These are phyloP conservation scores for Rhodotorula sp. DNA, from an alignment of 1,284 basidiomycete species.

Conservation along the genomic window DNA sequence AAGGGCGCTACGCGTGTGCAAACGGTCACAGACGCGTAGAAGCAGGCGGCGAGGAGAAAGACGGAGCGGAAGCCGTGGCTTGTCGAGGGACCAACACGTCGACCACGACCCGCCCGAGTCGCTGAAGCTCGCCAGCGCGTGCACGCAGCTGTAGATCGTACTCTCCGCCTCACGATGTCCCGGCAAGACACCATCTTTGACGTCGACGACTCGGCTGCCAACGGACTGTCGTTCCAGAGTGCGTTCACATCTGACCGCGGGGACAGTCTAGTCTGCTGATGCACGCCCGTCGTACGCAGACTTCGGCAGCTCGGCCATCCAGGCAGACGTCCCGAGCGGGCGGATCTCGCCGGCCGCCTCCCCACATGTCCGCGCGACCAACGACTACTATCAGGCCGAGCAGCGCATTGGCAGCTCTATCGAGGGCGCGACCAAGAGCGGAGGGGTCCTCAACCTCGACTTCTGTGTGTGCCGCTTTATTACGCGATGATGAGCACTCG, in stretches of 20 bases:
- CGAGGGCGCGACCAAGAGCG: conserved; percentile 36
- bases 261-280: not conserved
- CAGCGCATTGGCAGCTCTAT: conserved; percentile 24
- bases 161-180: conserved; percentile 4
- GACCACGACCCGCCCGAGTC: too few relatives aligned
- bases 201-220: conserved; percentile 16
- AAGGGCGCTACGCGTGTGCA: too few relatives aligned
- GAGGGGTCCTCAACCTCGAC: conserved; percentile 39
- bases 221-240: conserved; percentile 30
- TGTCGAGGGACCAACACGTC: too few relatives aligned
- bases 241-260: not conserved
- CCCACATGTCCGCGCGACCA: conserved; percentile 17
- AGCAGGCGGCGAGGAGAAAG: too few relatives aligned
- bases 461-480: conserved; percentile 19
- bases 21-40: too few relatives aligned
- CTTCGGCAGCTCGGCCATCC: conserved; percentile 34
- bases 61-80: too few relatives aligned
- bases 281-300: not conserved
- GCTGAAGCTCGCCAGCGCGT: too few relatives aligned
- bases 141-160: too few relatives aligned
- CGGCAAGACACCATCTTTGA: conserved; percentile 29
- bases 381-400: conserved; percentile 33
- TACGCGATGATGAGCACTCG: not conserved
- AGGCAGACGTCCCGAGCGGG: conserved; percentile 32
- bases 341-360: conserved; percentile 40